Evolutionary conservation across 2,329 filamentous ascomycete genomes (phyloP).

Genomic region (Pyricularia pennisetigena): DNA sequence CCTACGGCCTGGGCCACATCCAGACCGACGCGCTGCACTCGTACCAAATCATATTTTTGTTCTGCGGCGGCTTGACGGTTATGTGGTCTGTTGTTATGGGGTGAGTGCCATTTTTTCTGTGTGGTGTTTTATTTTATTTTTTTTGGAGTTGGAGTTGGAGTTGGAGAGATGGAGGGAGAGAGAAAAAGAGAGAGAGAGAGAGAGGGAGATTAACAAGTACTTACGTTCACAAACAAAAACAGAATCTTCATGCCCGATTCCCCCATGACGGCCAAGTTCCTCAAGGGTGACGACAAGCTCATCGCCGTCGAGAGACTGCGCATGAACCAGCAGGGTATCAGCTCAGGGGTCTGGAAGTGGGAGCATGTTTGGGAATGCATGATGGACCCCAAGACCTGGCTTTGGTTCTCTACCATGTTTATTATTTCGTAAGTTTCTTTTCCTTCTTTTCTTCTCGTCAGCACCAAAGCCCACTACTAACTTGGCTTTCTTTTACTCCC

Average conservation of each 20-base stretch:
- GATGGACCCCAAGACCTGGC: conserved; percentile 49
- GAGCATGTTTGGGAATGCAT: conserved; percentile 42
- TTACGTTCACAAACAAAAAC: background rate
- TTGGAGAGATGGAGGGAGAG: too few relatives aligned
- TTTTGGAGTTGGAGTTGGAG: too few relatives aligned
- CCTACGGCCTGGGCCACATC: conserved; percentile 50
- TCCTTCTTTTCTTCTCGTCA: background rate
- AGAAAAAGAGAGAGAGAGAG: too few relatives aligned
- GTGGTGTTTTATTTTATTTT: background rate
- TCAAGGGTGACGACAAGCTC: conserved; percentile 39
- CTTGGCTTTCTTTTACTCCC: background rate
- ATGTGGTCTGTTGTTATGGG: conserved; percentile 33
- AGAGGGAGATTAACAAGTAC: background rate
- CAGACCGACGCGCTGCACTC: conserved; percentile 28
- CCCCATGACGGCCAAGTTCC: conserved; percentile 37
- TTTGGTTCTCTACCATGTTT: conserved; percentile 45
- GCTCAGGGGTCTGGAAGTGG: conserved; percentile 40
- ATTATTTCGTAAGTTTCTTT: conserved; percentile 31
- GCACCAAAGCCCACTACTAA: background rate
- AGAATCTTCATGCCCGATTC: conserved; percentile 35
- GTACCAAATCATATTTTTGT: conserved; percentile 41
- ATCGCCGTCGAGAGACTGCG: conserved; percentile 44
- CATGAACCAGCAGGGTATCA: conserved; percentile 44
- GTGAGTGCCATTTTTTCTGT: conserved; percentile 1
- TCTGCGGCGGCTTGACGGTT: conserved; percentile 41